A percentile compares a stretch with the other conserved stretches of the same genome.
phyloP scores from a whole-genome alignment of 192 early-diverging fungal genomes.

The Entomortierella beljakovae region DNA sequence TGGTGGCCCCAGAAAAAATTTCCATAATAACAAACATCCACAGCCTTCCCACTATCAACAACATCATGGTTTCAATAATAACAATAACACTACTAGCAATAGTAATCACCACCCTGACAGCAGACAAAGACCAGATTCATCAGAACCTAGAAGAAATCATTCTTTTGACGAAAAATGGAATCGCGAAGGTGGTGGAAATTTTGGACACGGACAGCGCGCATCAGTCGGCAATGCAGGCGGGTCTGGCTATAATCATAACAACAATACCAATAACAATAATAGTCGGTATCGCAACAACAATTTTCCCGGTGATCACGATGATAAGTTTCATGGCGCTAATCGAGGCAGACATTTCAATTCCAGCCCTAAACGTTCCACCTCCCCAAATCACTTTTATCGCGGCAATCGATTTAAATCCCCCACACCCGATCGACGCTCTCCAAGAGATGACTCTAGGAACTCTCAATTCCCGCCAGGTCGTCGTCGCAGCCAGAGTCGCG shows the following conservation, averaged over 20 bases:
- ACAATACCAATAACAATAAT: background rate
- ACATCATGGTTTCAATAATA: background rate
- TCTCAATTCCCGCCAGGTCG: constrained; percentile 7
- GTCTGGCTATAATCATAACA: background rate
- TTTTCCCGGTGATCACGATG: background rate
- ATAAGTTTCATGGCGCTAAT: background rate
- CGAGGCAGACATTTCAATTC: background rate
- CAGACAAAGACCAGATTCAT: background rate
- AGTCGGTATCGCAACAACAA: background rate
- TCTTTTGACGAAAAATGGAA: background rate
- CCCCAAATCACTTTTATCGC: background rate
- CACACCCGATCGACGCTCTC: constrained; percentile 3
- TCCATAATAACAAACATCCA: background rate
- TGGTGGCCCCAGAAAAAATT: background rate
- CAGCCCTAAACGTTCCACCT: background rate
- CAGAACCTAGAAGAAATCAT: background rate
- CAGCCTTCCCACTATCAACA: too few relatives aligned
- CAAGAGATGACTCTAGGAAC: constrained; percentile 2
- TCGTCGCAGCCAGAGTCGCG: background rate
- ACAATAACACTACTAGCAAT: background rate
- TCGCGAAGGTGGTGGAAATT: background rate
- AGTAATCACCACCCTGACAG: background rate
- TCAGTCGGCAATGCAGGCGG: too few relatives aligned
- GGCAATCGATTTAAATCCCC: constrained; percentile 10
- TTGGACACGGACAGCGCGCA: background rate